Percentiles rank a stretch among this genome's conserved stretches.
Evolutionary conservation across 2,329 filamentous ascomycete species (phyloP).

Genomic region (Cucurbitaria berberidis): DNA sequence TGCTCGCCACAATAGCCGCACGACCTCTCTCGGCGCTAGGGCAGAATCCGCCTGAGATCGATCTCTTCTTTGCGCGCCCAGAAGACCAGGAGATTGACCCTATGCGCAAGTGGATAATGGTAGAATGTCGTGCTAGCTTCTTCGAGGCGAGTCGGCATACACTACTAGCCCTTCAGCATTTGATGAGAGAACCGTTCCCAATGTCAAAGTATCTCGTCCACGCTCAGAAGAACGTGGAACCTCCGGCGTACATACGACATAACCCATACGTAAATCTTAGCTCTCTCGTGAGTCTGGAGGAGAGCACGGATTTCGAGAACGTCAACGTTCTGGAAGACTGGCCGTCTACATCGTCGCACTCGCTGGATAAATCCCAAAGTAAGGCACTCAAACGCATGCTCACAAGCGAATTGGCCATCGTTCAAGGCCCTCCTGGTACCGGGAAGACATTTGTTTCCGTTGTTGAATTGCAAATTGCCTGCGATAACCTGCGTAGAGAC

Average conservation of each 20-base stretch:
- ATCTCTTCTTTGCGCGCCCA: conserved; percentile 71
- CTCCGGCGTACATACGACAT: conserved; percentile 60
- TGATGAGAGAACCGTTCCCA: conserved; percentile 64
- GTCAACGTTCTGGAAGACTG: conserved; percentile 63
- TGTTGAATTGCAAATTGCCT: conserved; percentile 69
- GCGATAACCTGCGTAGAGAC: conserved; percentile 61
- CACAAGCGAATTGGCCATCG: conserved; percentile 72
- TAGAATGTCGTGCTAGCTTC: conserved; percentile 75
- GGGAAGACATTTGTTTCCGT: conserved; percentile 86
- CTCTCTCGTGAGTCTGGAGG: conserved; percentile 49
- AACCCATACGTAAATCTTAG: conserved; percentile 60
- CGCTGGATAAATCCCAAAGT: conserved; percentile 74
- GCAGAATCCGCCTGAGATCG: conserved; percentile 72
- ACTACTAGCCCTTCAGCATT: conserved; percentile 73
- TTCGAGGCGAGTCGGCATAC: conserved; percentile 79
- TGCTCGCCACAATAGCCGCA: conserved; percentile 75
- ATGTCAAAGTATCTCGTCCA: conserved; percentile 67
- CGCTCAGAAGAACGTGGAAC: conserved; percentile 52
- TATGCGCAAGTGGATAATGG: conserved; percentile 73
- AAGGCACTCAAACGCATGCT: conserved; percentile 72
- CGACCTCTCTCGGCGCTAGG: conserved; percentile 68
- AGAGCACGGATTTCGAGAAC: conserved; percentile 50
- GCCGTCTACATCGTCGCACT: conserved; percentile 55
- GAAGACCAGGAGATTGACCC: conserved; percentile 73
- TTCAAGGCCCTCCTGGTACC: conserved; percentile 83